Percentiles rank a stretch among this genome's conserved stretches.
Evolutionary conservation across 768 basidiomycete species (phyloP).

Genomic region (Xanthoconium stramineum): DNA sequence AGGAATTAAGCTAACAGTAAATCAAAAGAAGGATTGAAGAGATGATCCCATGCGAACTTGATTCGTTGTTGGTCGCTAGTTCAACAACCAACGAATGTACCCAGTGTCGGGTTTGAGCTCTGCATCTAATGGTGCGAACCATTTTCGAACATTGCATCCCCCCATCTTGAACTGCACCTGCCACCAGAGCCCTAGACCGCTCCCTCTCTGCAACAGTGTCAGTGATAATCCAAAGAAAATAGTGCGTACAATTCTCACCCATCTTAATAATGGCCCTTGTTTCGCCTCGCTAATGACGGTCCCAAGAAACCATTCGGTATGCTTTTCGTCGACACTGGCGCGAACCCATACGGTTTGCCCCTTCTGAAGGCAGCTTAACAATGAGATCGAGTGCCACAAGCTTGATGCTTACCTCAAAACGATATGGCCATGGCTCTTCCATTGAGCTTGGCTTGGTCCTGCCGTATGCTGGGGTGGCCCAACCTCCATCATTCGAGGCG

Average conservation of each 20-base stretch:
- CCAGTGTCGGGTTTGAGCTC: conserved; percentile 60
- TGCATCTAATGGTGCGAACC: conserved; percentile 61
- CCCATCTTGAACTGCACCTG: conserved; percentile 40
- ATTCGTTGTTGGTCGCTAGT: conserved; percentile 26
- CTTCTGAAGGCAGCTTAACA: conserved; percentile 28
- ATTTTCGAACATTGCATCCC: conserved; percentile 46
- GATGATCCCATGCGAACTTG: neutral
- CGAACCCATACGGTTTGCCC: conserved; percentile 53
- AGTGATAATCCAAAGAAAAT: neutral
- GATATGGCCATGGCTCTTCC: conserved; percentile 51
- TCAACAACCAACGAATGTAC: conserved; percentile 46
- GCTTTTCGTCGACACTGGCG: conserved; percentile 50
- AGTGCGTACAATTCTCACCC: conserved; percentile 33
- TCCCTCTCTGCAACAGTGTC: conserved; percentile 33
- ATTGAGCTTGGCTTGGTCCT: conserved; percentile 38
- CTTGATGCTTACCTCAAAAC: conserved; percentile 38
- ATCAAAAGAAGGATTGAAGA: neutral
- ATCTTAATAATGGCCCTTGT: conserved; percentile 40
- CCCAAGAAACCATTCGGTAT: conserved; percentile 29
- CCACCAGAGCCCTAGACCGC: conserved; percentile 49
- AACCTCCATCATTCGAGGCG: conserved; percentile 25
- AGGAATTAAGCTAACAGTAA: neutral
- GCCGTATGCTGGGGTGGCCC: conserved; percentile 12
- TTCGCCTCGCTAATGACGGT: conserved; percentile 43
- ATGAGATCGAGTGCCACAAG: neutral